A percentile compares a stretch with the other conserved stretches of the same genome.
Conservation (phyloP, 2,329 filamentous ascomycete species). For the Beauveria sp. region DNA sequence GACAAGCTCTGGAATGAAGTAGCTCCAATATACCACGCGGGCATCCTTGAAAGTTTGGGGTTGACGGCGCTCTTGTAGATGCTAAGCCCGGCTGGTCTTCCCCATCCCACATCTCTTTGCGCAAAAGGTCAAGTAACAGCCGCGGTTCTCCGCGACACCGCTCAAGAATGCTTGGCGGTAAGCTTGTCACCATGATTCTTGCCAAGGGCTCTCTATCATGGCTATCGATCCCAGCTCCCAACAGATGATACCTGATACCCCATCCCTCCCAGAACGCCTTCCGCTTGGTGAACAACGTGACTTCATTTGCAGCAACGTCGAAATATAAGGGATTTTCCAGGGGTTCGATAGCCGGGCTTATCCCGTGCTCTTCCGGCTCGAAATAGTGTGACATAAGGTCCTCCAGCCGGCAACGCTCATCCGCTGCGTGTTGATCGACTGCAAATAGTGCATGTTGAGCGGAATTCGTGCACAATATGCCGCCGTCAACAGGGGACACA, state of each 20-base stretch:
- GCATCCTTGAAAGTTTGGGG: slow-evolving; percentile 52
- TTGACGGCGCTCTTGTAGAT: slow-evolving; percentile 1
- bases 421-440: slow-evolving; percentile 90
- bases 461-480: not conserved
- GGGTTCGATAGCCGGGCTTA: slow-evolving; percentile 21
- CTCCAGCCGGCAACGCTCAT: slow-evolving; percentile 80
- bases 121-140: slow-evolving; percentile 65
- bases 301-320: slow-evolving; percentile 55
- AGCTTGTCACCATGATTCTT: slow-evolving; percentile 41
- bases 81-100: slow-evolving; percentile 33
- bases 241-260: slow-evolving; percentile 62
- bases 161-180: slow-evolving; percentile 69
- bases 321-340: slow-evolving; percentile 54
- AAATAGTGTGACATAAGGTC: slow-evolving; percentile 53
- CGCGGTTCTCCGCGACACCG: slow-evolving; percentile 66
- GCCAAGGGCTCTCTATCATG: not conserved
- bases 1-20: slow-evolving; percentile 67
- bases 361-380: slow-evolving; percentile 16
- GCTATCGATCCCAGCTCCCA: not conserved
- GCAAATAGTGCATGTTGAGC: slow-evolving; percentile 56
- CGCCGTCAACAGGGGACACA: slow-evolving; percentile 2
- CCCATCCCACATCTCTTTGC: slow-evolving; percentile 64
- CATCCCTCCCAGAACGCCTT: slow-evolving; percentile 57
- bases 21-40: slow-evolving; percentile 70
- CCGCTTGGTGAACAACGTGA: slow-evolving; percentile 46